Conservation (phyloP, 1,284 basidiomycete species). For the Neonothopanus nambi region DNA sequence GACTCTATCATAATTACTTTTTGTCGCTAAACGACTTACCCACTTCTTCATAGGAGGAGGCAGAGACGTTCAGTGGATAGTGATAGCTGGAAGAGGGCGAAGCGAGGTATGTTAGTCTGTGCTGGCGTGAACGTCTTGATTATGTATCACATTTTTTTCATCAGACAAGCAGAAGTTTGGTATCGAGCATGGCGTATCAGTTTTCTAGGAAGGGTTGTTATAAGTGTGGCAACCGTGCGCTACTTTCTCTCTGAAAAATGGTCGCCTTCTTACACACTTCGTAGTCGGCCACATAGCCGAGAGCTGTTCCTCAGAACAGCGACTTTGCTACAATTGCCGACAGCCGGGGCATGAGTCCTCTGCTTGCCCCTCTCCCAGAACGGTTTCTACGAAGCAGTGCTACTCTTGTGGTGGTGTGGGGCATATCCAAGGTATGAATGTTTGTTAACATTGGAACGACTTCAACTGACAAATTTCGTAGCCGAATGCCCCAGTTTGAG, state of each 20-base stretch:
- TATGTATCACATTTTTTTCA: conserved; percentile 19
- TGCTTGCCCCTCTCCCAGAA: conserved; percentile 82
- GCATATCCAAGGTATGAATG: conserved; percentile 54
- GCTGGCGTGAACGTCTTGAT: background rate
- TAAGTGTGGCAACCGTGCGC: conserved; percentile 83
- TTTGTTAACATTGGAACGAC: background rate
- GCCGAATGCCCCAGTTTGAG: conserved; percentile 87
- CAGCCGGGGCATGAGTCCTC: conserved; percentile 89
- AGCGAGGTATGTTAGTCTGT: conserved; percentile 14
- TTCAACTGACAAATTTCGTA: conserved; percentile 17
- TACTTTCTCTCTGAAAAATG: conserved; percentile 17
- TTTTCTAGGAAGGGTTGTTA: conserved; percentile 84
- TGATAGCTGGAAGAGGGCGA: conserved; percentile 48
- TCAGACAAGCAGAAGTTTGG: conserved; percentile 27
- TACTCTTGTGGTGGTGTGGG: conserved; percentile 79
- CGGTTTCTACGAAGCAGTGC: conserved; percentile 72
- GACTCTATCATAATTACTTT: background rate
- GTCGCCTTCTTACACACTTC: conserved; percentile 17
- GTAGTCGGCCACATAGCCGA: conserved; percentile 89
- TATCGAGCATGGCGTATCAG: conserved; percentile 66
- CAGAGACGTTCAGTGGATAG: conserved; percentile 43
- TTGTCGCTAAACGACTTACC: conserved; percentile 3
- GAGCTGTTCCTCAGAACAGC: conserved; percentile 82
- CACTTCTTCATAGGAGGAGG: conserved; percentile 46
- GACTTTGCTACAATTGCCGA: conserved; percentile 91